phyloP scores from a whole-genome alignment of 345 rosid genomes.

The Murraya koenigii region DNA sequence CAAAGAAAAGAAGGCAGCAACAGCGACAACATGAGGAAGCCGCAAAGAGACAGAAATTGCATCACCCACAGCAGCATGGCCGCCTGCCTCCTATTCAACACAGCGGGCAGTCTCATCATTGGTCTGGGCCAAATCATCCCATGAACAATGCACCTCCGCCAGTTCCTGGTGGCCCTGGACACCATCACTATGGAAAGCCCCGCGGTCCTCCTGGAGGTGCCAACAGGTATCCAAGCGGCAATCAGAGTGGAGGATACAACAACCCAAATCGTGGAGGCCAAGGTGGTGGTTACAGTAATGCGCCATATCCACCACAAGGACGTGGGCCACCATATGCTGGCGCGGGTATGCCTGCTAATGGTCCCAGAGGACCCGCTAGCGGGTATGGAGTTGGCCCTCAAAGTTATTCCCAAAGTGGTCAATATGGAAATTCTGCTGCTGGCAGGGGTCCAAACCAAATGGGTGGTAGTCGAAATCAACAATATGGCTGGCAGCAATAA shows the following conservation, averaged over 20 bases:
- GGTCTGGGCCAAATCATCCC: conserved; percentile 44
- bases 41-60: conserved; percentile 84
- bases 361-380: conserved; percentile 67
- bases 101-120: conserved; percentile 67
- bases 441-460: conserved; percentile 83
- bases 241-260: conserved; percentile 56
- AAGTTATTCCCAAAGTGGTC: conserved; percentile 71
- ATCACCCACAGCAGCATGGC: conserved; percentile 73
- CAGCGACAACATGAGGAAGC: conserved; percentile 89
- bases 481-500: conserved; percentile 71
- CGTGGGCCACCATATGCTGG: conserved; percentile 75
- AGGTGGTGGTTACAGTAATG: conserved; percentile 61
- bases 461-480: conserved; percentile 89
- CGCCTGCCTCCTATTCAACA: conserved; percentile 86
- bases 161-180: conserved; percentile 43
- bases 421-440: conserved; percentile 65
- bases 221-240: conserved; percentile 71
- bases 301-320: conserved; percentile 83
- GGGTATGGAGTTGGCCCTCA: conserved; percentile 78
- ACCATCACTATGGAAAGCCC: conserved; percentile 50
- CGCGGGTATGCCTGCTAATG: conserved; percentile 53
- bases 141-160: conserved; percentile 43
- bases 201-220: conserved; percentile 64
- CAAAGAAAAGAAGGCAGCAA: conserved; percentile 93
- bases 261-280: conserved; percentile 46